phyloP scores from a whole-genome alignment of 768 basidiomycete genomes.

The Calocybe cyanea region DNA sequence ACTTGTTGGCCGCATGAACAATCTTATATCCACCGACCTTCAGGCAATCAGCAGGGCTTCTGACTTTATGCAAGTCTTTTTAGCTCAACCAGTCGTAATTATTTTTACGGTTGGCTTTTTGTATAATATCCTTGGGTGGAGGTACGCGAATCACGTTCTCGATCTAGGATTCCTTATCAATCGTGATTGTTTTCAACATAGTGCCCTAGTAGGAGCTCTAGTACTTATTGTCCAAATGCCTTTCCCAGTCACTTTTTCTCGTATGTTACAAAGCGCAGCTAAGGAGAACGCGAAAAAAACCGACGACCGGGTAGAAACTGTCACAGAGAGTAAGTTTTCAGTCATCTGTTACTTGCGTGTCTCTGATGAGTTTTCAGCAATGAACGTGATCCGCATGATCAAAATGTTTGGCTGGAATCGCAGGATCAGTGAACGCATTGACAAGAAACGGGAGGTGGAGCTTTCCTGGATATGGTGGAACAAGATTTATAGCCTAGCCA shows the following conservation, averaged over 20 bases:
- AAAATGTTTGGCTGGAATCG: constrained; percentile 70
- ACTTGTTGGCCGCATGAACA: constrained; percentile 74
- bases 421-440: constrained; percentile 46
- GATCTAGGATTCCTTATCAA: background rate
- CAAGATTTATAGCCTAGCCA: constrained; percentile 44
- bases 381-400: constrained; percentile 59
- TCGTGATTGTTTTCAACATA: constrained; percentile 15
- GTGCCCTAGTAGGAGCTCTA: constrained; percentile 53
- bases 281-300: constrained; percentile 43
- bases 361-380: constrained; percentile 35
- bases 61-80: constrained; percentile 29
- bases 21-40: constrained; percentile 64
- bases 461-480: constrained; percentile 47
- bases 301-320: constrained; percentile 55
- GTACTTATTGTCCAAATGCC: constrained; percentile 49
- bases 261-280: constrained; percentile 41
- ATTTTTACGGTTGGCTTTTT: constrained; percentile 35
- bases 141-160: constrained; percentile 22
- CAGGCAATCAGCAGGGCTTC: constrained; percentile 27
- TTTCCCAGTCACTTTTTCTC: constrained; percentile 50
- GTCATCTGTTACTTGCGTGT: constrained; percentile 18
- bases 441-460: constrained; percentile 59
- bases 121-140: constrained; percentile 44
- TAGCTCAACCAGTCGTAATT: constrained; percentile 37
- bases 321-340: constrained; percentile 50